Conservation (phyloP, 176 grass and related monocot species). For the Typha latifolia region DNA sequence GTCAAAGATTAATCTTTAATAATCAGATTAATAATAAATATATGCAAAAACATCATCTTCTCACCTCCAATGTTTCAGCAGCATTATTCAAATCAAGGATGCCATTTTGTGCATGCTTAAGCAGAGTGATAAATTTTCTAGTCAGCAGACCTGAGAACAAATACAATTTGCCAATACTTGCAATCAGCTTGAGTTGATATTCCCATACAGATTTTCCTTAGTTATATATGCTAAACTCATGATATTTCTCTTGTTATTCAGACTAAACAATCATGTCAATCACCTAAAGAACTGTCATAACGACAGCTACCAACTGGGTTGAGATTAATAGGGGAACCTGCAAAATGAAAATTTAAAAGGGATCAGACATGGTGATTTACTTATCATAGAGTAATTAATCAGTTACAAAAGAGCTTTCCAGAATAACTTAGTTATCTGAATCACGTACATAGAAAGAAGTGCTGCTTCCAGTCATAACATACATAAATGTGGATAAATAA, state of each 20-base stretch:
- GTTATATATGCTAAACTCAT: no score
- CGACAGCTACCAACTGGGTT: constrained; percentile 55
- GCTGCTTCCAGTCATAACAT: no score
- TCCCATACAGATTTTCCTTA: no score
- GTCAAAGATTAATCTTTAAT: neutral
- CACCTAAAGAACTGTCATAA: constrained; percentile 87
- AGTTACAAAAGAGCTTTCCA: no score
- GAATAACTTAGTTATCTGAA: no score
- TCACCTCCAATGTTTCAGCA: constrained; percentile 69
- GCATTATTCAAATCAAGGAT: constrained; percentile 85
- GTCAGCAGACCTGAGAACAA: constrained; percentile 48
- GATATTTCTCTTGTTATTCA: neutral
- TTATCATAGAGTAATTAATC: no score
- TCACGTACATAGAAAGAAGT: no score
- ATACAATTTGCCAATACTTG: constrained; percentile 15
- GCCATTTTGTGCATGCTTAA: constrained; percentile 62
- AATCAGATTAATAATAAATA: neutral
- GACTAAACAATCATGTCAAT: constrained; percentile 9
- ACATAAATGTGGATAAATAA: no score
- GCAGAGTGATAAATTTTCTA: constrained; percentile 76
- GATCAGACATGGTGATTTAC: no score
- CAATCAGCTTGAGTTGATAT: neutral
- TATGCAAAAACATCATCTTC: neutral
- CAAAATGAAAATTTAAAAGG: neutral
- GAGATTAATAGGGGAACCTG: constrained; percentile 57